A percentile compares a stretch with the other conserved stretches of the same genome.
Evolutionary conservation across 2,329 filamentous ascomycete species (phyloP).

Genomic region (Fusarium nygamai): DNA sequence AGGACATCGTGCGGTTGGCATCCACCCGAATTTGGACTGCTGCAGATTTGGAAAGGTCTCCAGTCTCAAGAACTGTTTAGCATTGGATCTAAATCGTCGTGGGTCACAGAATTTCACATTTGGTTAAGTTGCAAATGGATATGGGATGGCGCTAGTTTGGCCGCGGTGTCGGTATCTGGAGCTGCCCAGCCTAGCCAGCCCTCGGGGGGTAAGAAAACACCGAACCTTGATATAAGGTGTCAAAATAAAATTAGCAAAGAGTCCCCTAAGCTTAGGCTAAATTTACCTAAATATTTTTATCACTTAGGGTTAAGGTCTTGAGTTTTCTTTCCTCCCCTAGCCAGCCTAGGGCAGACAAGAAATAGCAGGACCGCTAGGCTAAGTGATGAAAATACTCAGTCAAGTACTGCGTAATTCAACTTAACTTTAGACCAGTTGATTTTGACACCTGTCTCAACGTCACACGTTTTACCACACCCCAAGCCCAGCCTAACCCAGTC

Average conservation of each 20-base stretch:
- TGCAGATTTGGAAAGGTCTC: conserved; percentile 34
- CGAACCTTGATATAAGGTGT: too few species aligned
- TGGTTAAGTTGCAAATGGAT: conserved; percentile 8
- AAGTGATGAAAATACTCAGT: neutral
- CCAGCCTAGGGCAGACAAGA: neutral
- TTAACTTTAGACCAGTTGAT: neutral
- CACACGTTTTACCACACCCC: neutral
- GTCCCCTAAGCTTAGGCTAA: too few species aligned
- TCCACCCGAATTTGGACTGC: conserved; percentile 27
- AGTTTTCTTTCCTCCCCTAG: too few species aligned
- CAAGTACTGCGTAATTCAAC: accelerated
- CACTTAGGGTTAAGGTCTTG: too few species aligned
- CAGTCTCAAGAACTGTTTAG: conserved; percentile 34
- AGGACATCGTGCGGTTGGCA: conserved; percentile 12
- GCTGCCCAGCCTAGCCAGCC: too few species aligned
- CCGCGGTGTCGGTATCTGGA: conserved; percentile 40
- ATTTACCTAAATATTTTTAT: too few species aligned
- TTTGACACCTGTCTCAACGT: neutral
- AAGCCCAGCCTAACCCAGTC: neutral
- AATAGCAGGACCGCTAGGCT: neutral
- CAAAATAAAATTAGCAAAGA: too few species aligned
- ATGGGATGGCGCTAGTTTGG: conserved; percentile 27
- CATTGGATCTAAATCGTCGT: conserved; percentile 19
- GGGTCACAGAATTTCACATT: conserved; percentile 15
- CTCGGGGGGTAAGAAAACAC: too few species aligned